Evolutionary conservation across 345 rosid species (phyloP).

Genomic region (Laguncularia racemosa): DNA sequence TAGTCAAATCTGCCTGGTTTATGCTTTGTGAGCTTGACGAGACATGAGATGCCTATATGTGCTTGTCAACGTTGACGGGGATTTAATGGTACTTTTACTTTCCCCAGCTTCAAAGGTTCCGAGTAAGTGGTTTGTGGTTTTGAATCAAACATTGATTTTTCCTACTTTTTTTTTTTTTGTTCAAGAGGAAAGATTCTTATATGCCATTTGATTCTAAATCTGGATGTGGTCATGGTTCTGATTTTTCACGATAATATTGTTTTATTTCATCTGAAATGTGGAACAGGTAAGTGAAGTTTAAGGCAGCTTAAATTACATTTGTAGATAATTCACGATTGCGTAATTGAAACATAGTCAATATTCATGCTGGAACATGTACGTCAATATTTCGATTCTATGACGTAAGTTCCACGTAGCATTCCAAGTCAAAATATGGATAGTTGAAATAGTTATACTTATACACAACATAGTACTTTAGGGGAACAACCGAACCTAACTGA

Average conservation of each 20-base stretch:
- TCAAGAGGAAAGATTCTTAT: not conserved
- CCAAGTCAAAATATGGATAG: too few species aligned
- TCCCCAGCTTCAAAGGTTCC: conserved; percentile 71
- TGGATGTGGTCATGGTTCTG: not conserved
- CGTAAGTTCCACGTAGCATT: too few species aligned
- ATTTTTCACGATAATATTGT: not conserved
- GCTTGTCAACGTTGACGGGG: conserved; percentile 31
- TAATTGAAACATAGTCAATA: too few species aligned
- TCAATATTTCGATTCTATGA: too few species aligned
- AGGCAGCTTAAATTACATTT: too few species aligned
- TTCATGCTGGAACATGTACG: too few species aligned
- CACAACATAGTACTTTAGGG: not conserved
- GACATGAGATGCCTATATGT: not conserved
- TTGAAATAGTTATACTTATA: not conserved
- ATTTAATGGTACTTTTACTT: conserved; percentile 60
- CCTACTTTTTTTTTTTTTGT: not conserved
- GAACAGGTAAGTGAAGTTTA: too few species aligned
- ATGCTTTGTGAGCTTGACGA: not conserved
- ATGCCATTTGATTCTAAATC: conserved; percentile 2
- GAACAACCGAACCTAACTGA: not conserved
- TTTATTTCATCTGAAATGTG: not conserved
- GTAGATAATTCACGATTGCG: too few species aligned
- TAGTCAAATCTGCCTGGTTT: not conserved
- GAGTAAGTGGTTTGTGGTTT: conserved; percentile 84
- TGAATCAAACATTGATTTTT: conserved; percentile 1